Conservation (phyloP, 345 rosid species). For the Heritiera littoralis region DNA sequence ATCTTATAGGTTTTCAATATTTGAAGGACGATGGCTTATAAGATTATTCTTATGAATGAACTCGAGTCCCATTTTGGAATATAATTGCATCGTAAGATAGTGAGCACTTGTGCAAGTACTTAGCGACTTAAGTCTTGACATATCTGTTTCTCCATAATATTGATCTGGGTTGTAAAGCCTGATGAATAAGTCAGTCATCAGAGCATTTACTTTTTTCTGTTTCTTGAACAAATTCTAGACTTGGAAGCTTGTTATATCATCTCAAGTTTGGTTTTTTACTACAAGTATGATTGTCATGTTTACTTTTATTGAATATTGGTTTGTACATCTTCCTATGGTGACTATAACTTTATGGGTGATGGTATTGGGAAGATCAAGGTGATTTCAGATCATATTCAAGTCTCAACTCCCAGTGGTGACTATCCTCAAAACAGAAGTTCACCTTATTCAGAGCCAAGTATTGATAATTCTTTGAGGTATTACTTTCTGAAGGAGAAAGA, state of each 20-base stretch:
- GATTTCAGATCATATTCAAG: slow-evolving; percentile 70
- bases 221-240: slow-evolving; percentile 2
- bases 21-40: background rate
- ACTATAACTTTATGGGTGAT: slow-evolving; percentile 69
- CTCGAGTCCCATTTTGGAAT: background rate
- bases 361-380: slow-evolving; percentile 60
- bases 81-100: background rate
- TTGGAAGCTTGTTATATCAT: slow-evolving; percentile 3
- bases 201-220: background rate
- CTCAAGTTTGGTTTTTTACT: background rate
- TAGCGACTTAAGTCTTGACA: background rate
- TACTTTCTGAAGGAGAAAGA: slow-evolving; percentile 18
- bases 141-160: background rate
- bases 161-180: background rate
- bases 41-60: background rate
- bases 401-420: slow-evolving; percentile 42
- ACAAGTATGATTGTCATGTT: background rate
- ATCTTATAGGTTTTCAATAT: background rate
- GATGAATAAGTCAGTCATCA: background rate
- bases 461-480: slow-evolving; percentile 50
- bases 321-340: slow-evolving; percentile 17
- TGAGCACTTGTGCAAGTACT: background rate
- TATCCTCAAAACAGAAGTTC: slow-evolving; percentile 39
- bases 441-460: slow-evolving; percentile 42
- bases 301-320: slow-evolving; percentile 13